Base-by-base conservation (phyloP, 306 rosid genomes). In the Gastrolobium bilobum region DNA sequence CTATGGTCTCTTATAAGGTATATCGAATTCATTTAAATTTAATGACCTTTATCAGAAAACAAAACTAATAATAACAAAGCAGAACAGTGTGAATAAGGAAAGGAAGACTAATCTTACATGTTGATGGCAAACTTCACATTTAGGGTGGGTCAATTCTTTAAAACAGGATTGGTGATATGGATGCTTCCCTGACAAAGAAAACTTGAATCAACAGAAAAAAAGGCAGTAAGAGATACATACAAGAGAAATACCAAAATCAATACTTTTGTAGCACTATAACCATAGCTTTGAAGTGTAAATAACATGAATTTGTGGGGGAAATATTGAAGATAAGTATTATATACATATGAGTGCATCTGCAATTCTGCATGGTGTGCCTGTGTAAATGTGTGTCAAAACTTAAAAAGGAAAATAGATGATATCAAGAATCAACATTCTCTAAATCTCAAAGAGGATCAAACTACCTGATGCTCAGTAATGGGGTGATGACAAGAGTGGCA, bases 121-220 rank as follows among this genome's bases (percentile, higher is more conserved):
- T 76, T 89, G 93, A 84, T 86, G 91, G 81, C 98, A 94, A 79
- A 94, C 97, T 88, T 94, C 98, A 76, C 97, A 92, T 78, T 88
- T 94, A 35, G 99, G 99, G 75, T 91, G 97, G 47, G 87, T 88
- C 65, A 89, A 65, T 81, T 88, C 97, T 78, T 88, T 91, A 77
- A 91, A 92, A 79, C 99, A 94, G 31, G 87, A 80, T 87, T 94
- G 89, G 87, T 94, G 99, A 73, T 92, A 94, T 37, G 97, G 97
- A 73, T 88, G 82, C 83, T 79, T 92, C 80, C 99, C 99, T 78
- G 99, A 86, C 90, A 94, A 82, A 71, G 97, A 94, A 85, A 94
- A 92, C 99, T 94, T 61, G 82, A 80, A 89, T 88, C 91, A 86
- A 94, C 82, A 76, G 87, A 82, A 66, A 86, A 83, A 50, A 74